A percentile compares a stretch with the other conserved stretches of the same genome.
These are phyloP conservation scores for Colletotrichum ledebouriae DNA, from an alignment of 2,329 filamentous ascomycete genomes.

Conservation along the genomic window DNA sequence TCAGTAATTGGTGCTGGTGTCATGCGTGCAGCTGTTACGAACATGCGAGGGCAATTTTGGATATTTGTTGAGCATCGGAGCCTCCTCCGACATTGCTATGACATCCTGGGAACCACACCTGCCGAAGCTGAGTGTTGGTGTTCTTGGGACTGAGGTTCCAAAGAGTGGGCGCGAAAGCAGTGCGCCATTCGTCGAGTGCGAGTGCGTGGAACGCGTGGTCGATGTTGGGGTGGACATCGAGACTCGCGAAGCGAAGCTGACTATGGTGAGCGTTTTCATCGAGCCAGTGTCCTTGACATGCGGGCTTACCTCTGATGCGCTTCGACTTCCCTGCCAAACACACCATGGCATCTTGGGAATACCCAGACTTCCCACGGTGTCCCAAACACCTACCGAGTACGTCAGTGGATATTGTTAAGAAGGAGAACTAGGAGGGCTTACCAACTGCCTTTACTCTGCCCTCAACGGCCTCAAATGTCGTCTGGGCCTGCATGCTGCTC, in stretches of 20 bases:
- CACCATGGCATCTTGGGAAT: conserved; percentile 39
- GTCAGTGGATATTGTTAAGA: background rate
- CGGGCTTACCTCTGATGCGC: conserved; percentile 23
- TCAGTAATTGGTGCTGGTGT: background rate
- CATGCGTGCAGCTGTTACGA: background rate
- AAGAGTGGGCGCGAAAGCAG: conserved; percentile 48
- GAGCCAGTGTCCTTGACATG: background rate
- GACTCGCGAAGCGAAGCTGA: conserved; percentile 43
- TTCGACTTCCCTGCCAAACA: conserved; percentile 18
- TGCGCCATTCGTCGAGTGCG: conserved; percentile 65
- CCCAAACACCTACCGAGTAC: conserved; percentile 58
- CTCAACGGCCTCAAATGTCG: conserved; percentile 11
- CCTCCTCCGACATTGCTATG: conserved; percentile 74
- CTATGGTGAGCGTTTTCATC: background rate
- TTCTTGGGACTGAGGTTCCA: conserved; percentile 46
- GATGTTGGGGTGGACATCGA: conserved; percentile 48
- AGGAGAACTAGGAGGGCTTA: background rate
- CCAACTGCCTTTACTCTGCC: conserved; percentile 34
- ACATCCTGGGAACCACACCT: conserved; percentile 68
- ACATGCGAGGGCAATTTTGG: conserved; percentile 46
- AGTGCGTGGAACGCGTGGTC: conserved; percentile 69
- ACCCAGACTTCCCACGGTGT: conserved; percentile 64
- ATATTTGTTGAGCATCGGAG: conserved; percentile 53
- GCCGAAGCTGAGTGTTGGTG: conserved; percentile 42
- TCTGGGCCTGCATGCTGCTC: conserved; percentile 18